Conservation (phyloP, 2,329 filamentous ascomycete species). For the Lachnellula arida region DNA sequence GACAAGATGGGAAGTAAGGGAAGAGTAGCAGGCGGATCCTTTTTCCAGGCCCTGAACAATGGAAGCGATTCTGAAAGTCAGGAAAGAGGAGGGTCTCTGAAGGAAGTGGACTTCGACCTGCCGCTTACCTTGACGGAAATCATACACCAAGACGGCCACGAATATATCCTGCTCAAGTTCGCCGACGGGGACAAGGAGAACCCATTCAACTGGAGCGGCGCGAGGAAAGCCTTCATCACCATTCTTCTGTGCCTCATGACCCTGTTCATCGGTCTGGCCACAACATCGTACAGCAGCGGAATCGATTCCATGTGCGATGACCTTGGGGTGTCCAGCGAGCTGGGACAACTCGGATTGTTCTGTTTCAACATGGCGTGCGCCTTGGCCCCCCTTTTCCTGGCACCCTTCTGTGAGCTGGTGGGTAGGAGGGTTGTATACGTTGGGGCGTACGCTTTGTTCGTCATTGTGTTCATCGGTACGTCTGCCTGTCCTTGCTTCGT, state of each 20-base stretch:
- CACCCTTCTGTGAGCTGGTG: slow-evolving; percentile 81
- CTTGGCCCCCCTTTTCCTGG: slow-evolving; percentile 79
- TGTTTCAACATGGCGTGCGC: slow-evolving; percentile 74
- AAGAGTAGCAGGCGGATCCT: slow-evolving; percentile 37
- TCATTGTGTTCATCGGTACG: slow-evolving; percentile 34
- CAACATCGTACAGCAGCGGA: slow-evolving; percentile 47
- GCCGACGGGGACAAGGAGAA: slow-evolving; percentile 43
- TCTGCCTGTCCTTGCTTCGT: too few relatives aligned
- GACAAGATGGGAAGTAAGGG: slow-evolving; percentile 23
- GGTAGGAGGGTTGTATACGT: slow-evolving; percentile 78
- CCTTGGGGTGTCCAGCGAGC: slow-evolving; percentile 37
- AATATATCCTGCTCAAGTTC: slow-evolving; percentile 44
- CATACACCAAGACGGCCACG: slow-evolving; percentile 38
- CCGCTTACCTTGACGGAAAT: slow-evolving; percentile 43
- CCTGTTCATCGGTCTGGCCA: slow-evolving; percentile 50
- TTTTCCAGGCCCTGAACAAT: slow-evolving; percentile 28
- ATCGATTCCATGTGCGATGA: slow-evolving; percentile 43
- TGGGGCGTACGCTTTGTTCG: slow-evolving; percentile 44
- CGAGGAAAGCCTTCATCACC: slow-evolving; percentile 42
- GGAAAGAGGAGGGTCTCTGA: slow-evolving; percentile 34
- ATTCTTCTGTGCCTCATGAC: slow-evolving; percentile 47
- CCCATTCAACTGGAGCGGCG: slow-evolving; percentile 46
- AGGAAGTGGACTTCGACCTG: slow-evolving; percentile 43
- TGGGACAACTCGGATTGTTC: slow-evolving; percentile 54
- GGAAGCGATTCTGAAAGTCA: slow-evolving; percentile 31